Evolutionary conservation across 2,329 filamentous ascomycete genomes (phyloP).

Genomic region (Ophiocordyceps camponoti-saundersi): DNA sequence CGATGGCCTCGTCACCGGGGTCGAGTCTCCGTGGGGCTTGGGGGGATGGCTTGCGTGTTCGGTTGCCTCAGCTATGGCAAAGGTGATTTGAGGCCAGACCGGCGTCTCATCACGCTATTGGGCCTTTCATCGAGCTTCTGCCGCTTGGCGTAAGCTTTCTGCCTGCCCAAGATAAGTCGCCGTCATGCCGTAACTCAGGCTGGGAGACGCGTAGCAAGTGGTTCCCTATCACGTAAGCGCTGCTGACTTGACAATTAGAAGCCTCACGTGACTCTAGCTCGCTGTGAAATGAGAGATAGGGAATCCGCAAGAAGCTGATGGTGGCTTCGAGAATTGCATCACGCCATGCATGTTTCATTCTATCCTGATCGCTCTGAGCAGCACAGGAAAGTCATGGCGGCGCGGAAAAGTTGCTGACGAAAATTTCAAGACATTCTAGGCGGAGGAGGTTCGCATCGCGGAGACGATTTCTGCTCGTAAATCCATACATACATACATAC

Average conservation of each 20-base stretch:
- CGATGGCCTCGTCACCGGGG: slow-evolving; percentile 10
- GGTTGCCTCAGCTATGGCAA: not conserved
- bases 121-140: not conserved
- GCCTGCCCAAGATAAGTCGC: not conserved
- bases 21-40: not conserved
- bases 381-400: too few species aligned
- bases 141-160: not conserved
- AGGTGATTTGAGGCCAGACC: not conserved
- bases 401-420: too few species aligned
- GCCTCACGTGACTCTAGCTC: not conserved
- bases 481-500: too few species aligned
- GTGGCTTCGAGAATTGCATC: too few species aligned
- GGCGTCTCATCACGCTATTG: not conserved
- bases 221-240: not conserved
- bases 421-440: too few species aligned
- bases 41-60: not conserved
- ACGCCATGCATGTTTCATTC: too few species aligned
- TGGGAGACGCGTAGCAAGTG: not conserved
- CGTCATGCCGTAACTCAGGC: not conserved
- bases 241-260: not conserved
- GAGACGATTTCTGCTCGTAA: too few species aligned
- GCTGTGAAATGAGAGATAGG: not conserved
- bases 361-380: too few species aligned
- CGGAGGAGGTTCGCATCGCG: too few species aligned
- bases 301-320: slow-evolving; percentile 3